phyloP scores from a whole-genome alignment of 495 filamentous ascomycete genomes.

The Penicillium cosmopolitanum region DNA sequence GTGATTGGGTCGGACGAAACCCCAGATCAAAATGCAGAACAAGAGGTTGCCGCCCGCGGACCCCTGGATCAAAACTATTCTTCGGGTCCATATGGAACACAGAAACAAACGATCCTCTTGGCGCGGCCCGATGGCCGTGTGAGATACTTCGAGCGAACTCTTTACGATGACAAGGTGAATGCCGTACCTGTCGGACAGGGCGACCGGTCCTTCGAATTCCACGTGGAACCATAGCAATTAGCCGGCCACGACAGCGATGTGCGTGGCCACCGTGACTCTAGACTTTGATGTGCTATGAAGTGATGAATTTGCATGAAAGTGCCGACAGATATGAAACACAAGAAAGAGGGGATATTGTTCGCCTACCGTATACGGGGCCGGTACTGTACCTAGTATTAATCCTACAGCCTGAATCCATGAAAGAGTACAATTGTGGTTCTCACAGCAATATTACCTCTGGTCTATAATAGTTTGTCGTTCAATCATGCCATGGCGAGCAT shows the following conservation, averaged over 20 bases:
- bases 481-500: no score
- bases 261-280: constrained; percentile 8
- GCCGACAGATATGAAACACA: background rate
- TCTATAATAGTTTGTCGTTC: no score
- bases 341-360: background rate
- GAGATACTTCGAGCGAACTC: constrained; percentile 79
- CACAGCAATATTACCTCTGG: no score
- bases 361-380: background rate
- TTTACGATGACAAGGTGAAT: constrained; percentile 71
- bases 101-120: constrained; percentile 86
- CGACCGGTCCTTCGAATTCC: constrained; percentile 55
- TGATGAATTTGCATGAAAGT: background rate
- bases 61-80: constrained; percentile 33
- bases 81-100: constrained; percentile 76
- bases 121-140: constrained; percentile 76
- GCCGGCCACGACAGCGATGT: constrained; percentile 6
- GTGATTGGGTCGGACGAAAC: constrained; percentile 61
- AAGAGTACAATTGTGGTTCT: background rate
- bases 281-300: constrained; percentile 11
- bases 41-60: constrained; percentile 48
- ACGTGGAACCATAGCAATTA: constrained; percentile 24
- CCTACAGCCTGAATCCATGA: background rate
- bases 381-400: background rate
- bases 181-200: constrained; percentile 61
- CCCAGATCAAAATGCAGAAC: constrained; percentile 41